phyloP scores from a whole-genome alignment of 2,329 filamentous ascomycete species.

The Fusarium longipes region DNA sequence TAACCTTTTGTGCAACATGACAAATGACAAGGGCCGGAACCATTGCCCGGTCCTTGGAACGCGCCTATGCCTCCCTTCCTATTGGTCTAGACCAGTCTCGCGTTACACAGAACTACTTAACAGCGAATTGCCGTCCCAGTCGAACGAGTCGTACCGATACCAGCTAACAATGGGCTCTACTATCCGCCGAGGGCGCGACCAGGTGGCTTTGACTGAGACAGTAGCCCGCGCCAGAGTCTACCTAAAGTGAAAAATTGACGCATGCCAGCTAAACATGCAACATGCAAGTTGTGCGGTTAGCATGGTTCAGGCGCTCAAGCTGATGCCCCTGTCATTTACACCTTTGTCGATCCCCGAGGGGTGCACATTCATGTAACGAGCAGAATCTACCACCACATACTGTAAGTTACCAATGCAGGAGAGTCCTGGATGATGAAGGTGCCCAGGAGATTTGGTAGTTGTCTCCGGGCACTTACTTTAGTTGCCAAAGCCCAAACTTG shows the following conservation, averaged over 20 bases:
- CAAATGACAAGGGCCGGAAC: conserved; percentile 6
- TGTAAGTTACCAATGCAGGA: background rate
- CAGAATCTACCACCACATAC: background rate
- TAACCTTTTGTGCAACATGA: conserved; percentile 21
- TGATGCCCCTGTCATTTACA: conserved; percentile 3
- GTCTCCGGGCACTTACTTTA: background rate
- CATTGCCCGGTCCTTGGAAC: background rate
- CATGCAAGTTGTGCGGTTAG: background rate
- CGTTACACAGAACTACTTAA: background rate
- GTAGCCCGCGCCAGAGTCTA: conserved; percentile 12
- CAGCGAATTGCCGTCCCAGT: background rate
- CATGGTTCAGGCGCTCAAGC: background rate
- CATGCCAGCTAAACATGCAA: background rate
- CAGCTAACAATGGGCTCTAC: background rate
- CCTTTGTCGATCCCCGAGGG: conserved; percentile 5
- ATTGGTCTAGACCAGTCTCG: background rate
- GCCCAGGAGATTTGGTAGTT: background rate
- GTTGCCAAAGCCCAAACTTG: background rate
- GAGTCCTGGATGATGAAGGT: background rate
- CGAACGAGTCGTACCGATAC: background rate
- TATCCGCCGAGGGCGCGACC: conserved; percentile 16
- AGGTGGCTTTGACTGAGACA: conserved; percentile 32
- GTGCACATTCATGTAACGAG: background rate
- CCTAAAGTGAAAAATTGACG: conserved; percentile 13
- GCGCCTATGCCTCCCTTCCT: background rate